A percentile compares a stretch with the other conserved stretches of the same genome.
These are phyloP conservation scores for Saccharomycopsis amapae DNA, from an alignment of 805 yeast genomes.

Conservation along the genomic window DNA sequence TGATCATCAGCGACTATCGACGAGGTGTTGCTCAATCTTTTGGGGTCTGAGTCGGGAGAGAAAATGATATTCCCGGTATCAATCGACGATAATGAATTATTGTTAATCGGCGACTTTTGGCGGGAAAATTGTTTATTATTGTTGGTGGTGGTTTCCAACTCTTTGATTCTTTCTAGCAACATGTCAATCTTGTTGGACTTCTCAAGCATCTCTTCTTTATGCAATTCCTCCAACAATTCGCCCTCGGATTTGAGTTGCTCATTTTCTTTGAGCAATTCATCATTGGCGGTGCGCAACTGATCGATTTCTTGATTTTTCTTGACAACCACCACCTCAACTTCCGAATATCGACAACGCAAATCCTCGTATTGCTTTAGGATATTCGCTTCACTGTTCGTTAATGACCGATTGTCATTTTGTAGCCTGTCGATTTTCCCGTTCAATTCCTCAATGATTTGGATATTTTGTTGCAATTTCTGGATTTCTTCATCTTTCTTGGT, in stretches of 20 bases:
- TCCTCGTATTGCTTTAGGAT: conserved; percentile 5
- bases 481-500: conserved; percentile 6
- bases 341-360: conserved; percentile 11
- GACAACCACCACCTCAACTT: conserved; percentile 8
- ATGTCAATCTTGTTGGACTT: conserved; percentile 5
- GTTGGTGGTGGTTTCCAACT: conserved; percentile 1
- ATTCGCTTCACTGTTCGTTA: conserved; percentile 1
- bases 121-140: neutral
- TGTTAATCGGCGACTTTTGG: neutral
- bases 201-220: conserved; percentile 9
- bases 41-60: conserved; percentile 7
- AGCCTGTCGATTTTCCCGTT: conserved; percentile 5
- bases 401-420: neutral
- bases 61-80: conserved; percentile 7
- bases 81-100: conserved; percentile 7
- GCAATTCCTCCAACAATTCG: conserved; percentile 11
- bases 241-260: conserved; percentile 7
- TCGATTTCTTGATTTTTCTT: conserved; percentile 10
- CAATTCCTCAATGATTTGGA: conserved; percentile 7
- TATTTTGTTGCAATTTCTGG: conserved; percentile 6
- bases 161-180: conserved; percentile 1
- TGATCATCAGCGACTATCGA: conserved; percentile 5
- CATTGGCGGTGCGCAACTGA: neutral
- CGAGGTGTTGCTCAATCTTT: conserved; percentile 8
- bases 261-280: conserved; percentile 4